Evolutionary conservation across 176 grass and related monocot genomes (phyloP).

Genomic region (Lolium rigidum): DNA sequence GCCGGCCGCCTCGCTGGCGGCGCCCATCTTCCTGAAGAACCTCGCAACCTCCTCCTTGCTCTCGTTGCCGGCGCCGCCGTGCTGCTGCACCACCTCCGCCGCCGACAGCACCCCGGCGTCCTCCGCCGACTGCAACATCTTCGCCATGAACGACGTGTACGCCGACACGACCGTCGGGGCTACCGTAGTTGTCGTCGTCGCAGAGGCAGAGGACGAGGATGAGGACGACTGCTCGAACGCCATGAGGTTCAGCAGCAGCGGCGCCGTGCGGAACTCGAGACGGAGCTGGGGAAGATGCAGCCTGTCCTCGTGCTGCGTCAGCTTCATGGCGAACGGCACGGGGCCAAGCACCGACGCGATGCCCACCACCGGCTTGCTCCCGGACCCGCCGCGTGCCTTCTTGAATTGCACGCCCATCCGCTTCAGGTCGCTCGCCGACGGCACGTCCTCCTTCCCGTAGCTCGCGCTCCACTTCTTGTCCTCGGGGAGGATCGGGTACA

Average conservation of each 20-base stretch:
- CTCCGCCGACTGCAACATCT: constrained; percentile 53
- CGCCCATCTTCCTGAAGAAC: constrained; percentile 41
- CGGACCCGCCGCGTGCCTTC: no score
- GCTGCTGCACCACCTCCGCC: constrained; percentile 54
- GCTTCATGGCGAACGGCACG: constrained; percentile 49
- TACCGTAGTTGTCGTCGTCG: neutral
- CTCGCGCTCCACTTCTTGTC: no score
- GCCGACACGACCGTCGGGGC: constrained; percentile 42
- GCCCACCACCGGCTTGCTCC: neutral
- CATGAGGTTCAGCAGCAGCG: constrained; percentile 62
- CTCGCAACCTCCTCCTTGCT: constrained; percentile 42
- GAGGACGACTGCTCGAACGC: constrained; percentile 51
- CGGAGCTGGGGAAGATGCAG: constrained; percentile 46
- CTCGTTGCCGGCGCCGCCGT: constrained; percentile 20
- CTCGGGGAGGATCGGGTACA: no score
- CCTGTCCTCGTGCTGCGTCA: constrained; percentile 48
- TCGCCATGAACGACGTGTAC: constrained; percentile 62
- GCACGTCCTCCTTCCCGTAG: constrained; percentile 37
- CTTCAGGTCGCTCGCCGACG: constrained; percentile 60
- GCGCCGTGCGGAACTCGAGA: constrained; percentile 49
- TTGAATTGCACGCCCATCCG: constrained; percentile 57
- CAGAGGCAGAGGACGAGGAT: neutral
- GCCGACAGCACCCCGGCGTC: constrained; percentile 48
- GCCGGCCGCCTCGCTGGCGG: constrained; percentile 39
- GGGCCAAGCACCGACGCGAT: constrained; percentile 49